These are phyloP conservation scores for Tulasnella sp. DNA, from an alignment of 768 basidiomycete species.

Conservation along the genomic window DNA sequence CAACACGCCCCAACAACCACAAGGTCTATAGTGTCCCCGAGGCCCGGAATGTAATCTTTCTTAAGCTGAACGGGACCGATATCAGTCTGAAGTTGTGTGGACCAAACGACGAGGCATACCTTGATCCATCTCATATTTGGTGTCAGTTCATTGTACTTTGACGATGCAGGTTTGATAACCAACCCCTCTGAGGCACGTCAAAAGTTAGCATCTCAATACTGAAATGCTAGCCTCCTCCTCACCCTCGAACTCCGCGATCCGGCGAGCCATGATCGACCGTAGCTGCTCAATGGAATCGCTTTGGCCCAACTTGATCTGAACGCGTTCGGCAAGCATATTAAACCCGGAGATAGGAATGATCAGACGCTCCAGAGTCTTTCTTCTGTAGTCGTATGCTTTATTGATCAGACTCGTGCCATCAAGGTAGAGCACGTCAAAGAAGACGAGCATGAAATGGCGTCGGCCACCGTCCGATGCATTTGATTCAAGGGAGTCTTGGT, in stretches of 20 bases:
- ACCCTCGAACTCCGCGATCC: conserved; percentile 50
- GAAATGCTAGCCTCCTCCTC: conserved; percentile 32
- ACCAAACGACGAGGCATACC: conserved; percentile 29
- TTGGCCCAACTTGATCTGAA: conserved; percentile 38
- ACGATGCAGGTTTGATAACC: conserved; percentile 67
- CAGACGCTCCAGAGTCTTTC: conserved; percentile 51
- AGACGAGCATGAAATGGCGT: conserved; percentile 69
- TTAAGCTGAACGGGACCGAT: conserved; percentile 42
- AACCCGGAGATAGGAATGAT: conserved; percentile 50
- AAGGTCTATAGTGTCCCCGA: conserved; percentile 75
- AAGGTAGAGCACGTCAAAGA: conserved; percentile 76
- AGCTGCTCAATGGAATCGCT: conserved; percentile 30
- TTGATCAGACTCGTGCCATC: conserved; percentile 52
- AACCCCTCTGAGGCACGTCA: conserved; percentile 36
- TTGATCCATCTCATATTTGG: conserved; percentile 67
- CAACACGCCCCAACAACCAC: conserved; percentile 69
- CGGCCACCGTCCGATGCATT: conserved; percentile 33
- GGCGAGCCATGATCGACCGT: conserved; percentile 42
- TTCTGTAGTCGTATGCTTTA: conserved; percentile 50
- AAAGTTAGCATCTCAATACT: neutral
- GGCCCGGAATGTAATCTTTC: conserved; percentile 78
- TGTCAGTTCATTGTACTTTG: conserved; percentile 54
- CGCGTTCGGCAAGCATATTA: conserved; percentile 54
- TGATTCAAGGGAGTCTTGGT: conserved; percentile 40
- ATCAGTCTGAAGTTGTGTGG: neutral